Conservation (phyloP, 31 red algal genomes). For the Pterothamnion heteromorphum region DNA sequence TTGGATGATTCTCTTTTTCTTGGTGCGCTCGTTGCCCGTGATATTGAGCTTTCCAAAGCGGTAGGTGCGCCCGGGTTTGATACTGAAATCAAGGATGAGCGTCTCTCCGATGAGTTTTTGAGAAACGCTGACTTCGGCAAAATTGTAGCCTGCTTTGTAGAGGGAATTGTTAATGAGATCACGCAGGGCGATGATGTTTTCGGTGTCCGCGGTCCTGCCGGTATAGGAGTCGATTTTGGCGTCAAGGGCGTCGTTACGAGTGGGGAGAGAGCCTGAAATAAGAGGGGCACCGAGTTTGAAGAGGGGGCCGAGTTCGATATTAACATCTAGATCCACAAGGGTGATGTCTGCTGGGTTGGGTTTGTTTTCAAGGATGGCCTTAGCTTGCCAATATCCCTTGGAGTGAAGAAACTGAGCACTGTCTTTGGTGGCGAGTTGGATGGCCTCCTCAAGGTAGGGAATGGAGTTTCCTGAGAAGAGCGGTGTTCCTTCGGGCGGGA, state of each 20-base stretch:
- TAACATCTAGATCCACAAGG: too few relatives aligned
- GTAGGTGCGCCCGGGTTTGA: too few relatives aligned
- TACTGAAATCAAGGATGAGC: too few relatives aligned
- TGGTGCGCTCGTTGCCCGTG: too few relatives aligned
- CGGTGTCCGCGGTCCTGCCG: not conserved
- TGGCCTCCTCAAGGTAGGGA: not conserved
- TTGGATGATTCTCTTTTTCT: too few relatives aligned
- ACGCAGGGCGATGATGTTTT: not conserved
- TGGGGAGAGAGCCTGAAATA: not conserved
- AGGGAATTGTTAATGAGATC: not conserved
- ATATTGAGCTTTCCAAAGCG: too few relatives aligned
- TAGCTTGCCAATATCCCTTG: constrained; percentile 37
- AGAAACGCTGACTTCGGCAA: too few relatives aligned
- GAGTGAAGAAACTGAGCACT: not conserved
- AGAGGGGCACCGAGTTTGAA: not conserved
- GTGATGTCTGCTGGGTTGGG: too few relatives aligned
- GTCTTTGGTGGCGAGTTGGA: not conserved
- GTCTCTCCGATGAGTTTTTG: too few relatives aligned
- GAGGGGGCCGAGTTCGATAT: not conserved
- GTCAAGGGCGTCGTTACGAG: not conserved
- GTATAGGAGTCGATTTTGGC: not conserved
- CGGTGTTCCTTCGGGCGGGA: too few relatives aligned
- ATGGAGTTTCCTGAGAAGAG: too few relatives aligned
- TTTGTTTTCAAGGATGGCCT: too few relatives aligned
- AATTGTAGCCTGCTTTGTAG: not conserved